phyloP scores from a whole-genome alignment of 208 protist genomes.

The Trypanosoma vivax region DNA sequence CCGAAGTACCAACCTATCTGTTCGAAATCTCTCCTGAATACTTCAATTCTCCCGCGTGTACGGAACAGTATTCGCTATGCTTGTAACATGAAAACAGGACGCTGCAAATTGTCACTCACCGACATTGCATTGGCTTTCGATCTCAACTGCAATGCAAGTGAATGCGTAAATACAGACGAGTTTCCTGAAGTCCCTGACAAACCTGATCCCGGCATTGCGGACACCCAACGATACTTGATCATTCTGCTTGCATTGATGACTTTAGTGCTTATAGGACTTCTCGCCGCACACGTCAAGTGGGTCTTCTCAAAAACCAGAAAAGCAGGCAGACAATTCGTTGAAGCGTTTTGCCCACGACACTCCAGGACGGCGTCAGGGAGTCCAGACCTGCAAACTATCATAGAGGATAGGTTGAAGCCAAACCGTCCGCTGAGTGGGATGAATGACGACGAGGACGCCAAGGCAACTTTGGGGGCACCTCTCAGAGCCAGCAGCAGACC shows the following conservation, averaged over 20 bases:
- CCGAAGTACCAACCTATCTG: slow-evolving; percentile 54
- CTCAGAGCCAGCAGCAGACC: no score
- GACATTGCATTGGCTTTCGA: slow-evolving; percentile 68
- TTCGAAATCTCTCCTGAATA: slow-evolving; percentile 43
- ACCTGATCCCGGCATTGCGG: neutral
- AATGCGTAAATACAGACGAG: slow-evolving; percentile 54
- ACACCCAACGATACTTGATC: slow-evolving; percentile 4
- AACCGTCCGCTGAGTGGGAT: no score
- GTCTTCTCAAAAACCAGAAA: slow-evolving; percentile 20
- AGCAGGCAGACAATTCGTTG: slow-evolving; percentile 43
- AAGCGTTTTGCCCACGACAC: slow-evolving; percentile 40
- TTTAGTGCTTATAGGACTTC: slow-evolving; percentile 21
- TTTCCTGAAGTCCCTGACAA: slow-evolving; percentile 32
- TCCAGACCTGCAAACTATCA: no score
- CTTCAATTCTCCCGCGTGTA: slow-evolving; percentile 49
- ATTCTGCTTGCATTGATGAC: slow-evolving; percentile 2
- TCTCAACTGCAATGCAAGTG: slow-evolving; percentile 50
- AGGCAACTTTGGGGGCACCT: no score
- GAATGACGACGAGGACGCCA: no score
- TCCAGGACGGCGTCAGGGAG: neutral
- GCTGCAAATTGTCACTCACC: slow-evolving; percentile 44
- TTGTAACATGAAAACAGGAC: slow-evolving; percentile 26
- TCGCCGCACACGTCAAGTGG: slow-evolving; percentile 27
- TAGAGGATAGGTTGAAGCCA: no score
- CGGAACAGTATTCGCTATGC: slow-evolving; percentile 45